Base-by-base conservation (phyloP, 495 filamentous ascomycete species). In the Hyaloscypha hepaticicola region DNA sequence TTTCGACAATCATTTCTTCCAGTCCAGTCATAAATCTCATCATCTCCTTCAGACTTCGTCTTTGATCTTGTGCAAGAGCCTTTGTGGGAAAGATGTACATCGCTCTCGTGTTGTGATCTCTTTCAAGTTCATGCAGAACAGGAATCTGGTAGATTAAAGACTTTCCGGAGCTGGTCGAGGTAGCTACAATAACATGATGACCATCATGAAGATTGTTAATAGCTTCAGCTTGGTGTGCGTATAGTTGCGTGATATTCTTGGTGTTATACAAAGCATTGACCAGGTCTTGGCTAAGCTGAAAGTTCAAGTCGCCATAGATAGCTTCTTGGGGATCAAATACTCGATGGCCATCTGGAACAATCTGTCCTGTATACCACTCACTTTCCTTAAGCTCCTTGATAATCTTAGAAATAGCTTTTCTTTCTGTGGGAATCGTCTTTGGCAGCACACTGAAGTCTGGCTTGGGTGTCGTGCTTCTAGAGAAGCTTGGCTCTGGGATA, bases 61-160 rank as follows among this genome's bases (percentile, higher is more conserved):
- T 85, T 75, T 99, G 95, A 76, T 98, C 95, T 74, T 99, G 95
- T 3, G 95, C 95, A 16, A 99, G 79, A 12, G 95, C 95, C 77
- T 99, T 99, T 3, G 95, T 99, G 1, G 95, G 95, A 65, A 99
- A 99, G 25, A 99, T 97, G 72, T 97, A 98, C 88, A 99, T 92
- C 11, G 95, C 94, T 68, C 93, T 80, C 50, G 91, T 89, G 53
- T 88, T 80, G 4, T 71, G 74, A 67, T 97, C 90, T 50, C 83
- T 79, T 75, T 98, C 94, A 12, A 99, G 80, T 28, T 88, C 90
- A 72, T 96, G 88, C 27, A 99, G 78, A 66, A 98, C 93, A 0
- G 95, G 95, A 22, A 99, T 80, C 70, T 98, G 96, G 71, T 98
- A 99, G 60, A 98, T 97, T 31, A 99, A 77, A 5, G 92, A 96